Base-by-base conservation (phyloP, 148 eudicot species). In the Chenopodium album region DNA sequence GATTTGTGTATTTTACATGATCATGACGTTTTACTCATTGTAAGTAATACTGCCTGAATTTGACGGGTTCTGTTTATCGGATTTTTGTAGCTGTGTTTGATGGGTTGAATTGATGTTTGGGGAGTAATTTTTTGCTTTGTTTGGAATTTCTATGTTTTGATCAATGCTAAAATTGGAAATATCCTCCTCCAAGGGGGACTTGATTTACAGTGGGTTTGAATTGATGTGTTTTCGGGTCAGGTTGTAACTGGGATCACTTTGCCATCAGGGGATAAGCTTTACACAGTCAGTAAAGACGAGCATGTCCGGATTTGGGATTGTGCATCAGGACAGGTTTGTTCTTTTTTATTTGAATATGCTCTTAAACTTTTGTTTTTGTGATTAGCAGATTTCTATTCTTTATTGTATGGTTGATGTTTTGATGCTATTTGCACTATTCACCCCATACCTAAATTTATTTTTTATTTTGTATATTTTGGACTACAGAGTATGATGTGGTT, bases 281-380 rank as follows among this genome's bases (percentile, higher is more conserved):
- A 94, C 81, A 89, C 97, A 1, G 98, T 95, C 71, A 89, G 97
- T 78, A 92, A 91, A 90, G 99, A 97, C 44, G 90, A 90, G 85
- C 88, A 91, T 76, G 93, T 92, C 75, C 90, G 93, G 84, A 85
- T 97, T 65, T 97, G 99, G 98, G 99, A 97, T 78, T 94, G 99
- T 87, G 95, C 89, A 82, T 90, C 98, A 69, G 98, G 98, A 22
- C 98, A 94, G 97, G 99, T 96, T 62, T 81, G 75, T 59, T 73
- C 41, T 26, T 67, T 62, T 59, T 22, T 0, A n/a, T 76, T 41
- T 44, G 22, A 8, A 7, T 28, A 22, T n/a, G 12, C 56, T 4
- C 34, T 0, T 4, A 31, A 62, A 8, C 8, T 37, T 62, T 44
- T 44, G 19, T 46, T 69, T 8, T 19, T 0, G 50, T 46, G 34